Evolutionary conservation across 1,139 yeast species (phyloP).

Genomic region (Dujonia santamariae): DNA sequence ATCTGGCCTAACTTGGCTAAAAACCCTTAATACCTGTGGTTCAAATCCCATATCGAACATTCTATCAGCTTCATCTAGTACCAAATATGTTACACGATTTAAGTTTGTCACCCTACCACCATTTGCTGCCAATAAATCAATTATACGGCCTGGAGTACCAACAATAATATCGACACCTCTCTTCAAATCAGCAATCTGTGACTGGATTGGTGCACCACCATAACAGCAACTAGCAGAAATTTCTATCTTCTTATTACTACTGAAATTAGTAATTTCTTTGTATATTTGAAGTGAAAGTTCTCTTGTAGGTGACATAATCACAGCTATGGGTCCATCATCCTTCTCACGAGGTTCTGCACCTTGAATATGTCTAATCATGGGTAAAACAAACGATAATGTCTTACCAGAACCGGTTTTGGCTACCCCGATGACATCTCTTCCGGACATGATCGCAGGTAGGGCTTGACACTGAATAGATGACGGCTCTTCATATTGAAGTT

Average conservation of each 20-base stretch:
- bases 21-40: constrained; percentile 86
- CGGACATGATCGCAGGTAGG: constrained; percentile 85
- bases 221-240: constrained; percentile 72
- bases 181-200: constrained; percentile 77
- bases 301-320: constrained; percentile 88
- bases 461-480: constrained; percentile 93
- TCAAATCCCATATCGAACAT: constrained; percentile 98
- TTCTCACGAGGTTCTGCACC: constrained; percentile 57
- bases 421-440: constrained; percentile 87
- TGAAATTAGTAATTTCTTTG: constrained; percentile 62
- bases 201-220: constrained; percentile 88
- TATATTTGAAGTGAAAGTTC: constrained; percentile 86
- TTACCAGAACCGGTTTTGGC: constrained; percentile 98
- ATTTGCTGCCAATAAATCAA: constrained; percentile 84
- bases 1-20: constrained; percentile 78
- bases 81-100: constrained; percentile 70
- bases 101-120: constrained; percentile 74
- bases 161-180: constrained; percentile 80
- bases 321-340: constrained; percentile 68
- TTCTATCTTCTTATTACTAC: constrained; percentile 34
- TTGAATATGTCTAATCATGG: constrained; percentile 77
- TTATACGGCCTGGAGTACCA: constrained; percentile 95
- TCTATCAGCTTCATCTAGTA: constrained; percentile 94
- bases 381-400: constrained; percentile 82
- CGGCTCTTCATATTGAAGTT: constrained; percentile 58